phyloP scores from a whole-genome alignment of 2,329 filamentous ascomycete genomes.

The Dothideomycetes sp. region DNA sequence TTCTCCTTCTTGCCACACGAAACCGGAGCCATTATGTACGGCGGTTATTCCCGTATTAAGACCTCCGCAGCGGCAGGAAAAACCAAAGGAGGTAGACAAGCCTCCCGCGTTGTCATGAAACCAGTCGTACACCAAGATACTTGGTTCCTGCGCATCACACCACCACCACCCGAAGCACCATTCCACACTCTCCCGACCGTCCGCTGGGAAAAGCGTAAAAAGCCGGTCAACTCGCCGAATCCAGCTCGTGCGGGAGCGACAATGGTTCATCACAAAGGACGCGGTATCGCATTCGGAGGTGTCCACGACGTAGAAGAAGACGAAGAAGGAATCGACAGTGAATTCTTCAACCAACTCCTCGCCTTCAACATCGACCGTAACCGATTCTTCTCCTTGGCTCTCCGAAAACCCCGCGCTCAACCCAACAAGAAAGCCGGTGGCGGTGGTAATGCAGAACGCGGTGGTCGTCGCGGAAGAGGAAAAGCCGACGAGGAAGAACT shows the following conservation, averaged over 20 bases:
- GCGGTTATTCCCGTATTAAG: conserved; percentile 90
- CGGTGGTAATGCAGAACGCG: conserved; percentile 46
- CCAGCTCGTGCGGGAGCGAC: conserved; percentile 80
- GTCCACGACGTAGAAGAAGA: conserved; percentile 52
- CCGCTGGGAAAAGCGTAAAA: conserved; percentile 88
- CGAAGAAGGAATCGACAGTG: conserved; percentile 81
- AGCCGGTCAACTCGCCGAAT: conserved; percentile 77
- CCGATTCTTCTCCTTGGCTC: conserved; percentile 74
- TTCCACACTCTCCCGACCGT: conserved; percentile 60
- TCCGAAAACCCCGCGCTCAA: conserved; percentile 64
- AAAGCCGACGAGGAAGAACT: conserved; percentile 90
- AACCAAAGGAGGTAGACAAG: conserved; percentile 50
- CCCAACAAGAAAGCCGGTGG: conserved; percentile 51
- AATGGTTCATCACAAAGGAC: conserved; percentile 88
- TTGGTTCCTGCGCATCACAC: conserved; percentile 78
- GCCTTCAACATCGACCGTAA: conserved; percentile 96
- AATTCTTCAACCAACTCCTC: conserved; percentile 89
- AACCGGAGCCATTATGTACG: conserved; percentile 78
- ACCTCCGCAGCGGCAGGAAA: conserved; percentile 50
- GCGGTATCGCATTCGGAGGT: conserved; percentile 87
- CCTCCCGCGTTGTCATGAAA: conserved; percentile 64
- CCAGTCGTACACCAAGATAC: conserved; percentile 91
- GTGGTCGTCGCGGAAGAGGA: conserved; percentile 60
- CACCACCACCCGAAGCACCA: conserved; percentile 58
- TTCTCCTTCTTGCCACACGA: conserved; percentile 91